Evolutionary conservation across 352 stramenopile species (phyloP), one percentile per base, ranked within the genome.

Genomic region (Thraustochytrium sp.): DNA sequence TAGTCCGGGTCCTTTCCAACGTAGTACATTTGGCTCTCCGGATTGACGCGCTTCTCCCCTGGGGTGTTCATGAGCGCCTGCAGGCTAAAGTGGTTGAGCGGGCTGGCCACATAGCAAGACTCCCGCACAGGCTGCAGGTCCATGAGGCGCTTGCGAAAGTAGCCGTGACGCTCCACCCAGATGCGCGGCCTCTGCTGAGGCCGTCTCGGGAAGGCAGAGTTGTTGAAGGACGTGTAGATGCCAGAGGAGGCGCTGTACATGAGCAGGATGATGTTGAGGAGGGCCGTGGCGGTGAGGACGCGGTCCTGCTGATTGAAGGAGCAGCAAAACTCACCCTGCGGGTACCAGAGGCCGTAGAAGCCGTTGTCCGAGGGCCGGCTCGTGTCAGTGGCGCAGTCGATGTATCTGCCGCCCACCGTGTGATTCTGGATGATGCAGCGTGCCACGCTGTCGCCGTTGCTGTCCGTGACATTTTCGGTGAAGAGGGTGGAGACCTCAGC

Each of bases 191-290:
- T 76, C 11, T 78, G 76, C 34, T 46, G 23, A 9, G 40, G 21
- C 31, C 13, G 34, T n/a, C n/a, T n/a, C 13, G 65, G 65, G 16
- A 65, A 74, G 65, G 80, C 65, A 36, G 65, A 78, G 65, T 78
- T 46, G 13, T 9, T 74, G 37, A 78, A 78, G 18, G 44, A 18
- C 11, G 13, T 34, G 34, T 78, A 78, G 0, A 78, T 26, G 11
- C 65, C 65, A 23, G 65, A 74, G 37, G 18, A 78, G 16, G 65
- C 40, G 13, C 48, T 78, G 23, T 75, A 34, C 18, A 63, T 11
- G 13, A 78, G 65, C 13, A 34, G 34, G 26, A 44, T 38, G 2
- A 78, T 63, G 3, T 78, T 78, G 8, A 74, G 9, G 18, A 46
- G 8, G 2, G 16, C 26, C 13, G 40, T 18, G 11, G 37, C 37